phyloP scores from a whole-genome alignment of 1,284 basidiomycete species.

The Malassezia sympodialis region DNA sequence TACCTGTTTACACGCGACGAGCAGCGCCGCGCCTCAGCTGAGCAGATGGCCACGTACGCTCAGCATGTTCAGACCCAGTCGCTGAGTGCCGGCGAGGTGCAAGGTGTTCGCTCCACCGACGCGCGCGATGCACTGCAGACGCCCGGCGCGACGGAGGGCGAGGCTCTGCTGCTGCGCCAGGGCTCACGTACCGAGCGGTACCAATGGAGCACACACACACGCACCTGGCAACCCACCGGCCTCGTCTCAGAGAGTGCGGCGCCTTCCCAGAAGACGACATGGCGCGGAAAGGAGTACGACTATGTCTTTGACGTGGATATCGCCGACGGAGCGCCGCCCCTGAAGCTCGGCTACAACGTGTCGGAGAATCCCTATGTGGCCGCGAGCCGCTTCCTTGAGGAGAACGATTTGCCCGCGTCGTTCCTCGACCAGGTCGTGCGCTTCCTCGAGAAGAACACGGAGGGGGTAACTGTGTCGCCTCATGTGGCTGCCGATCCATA shows the following conservation, averaged over 20 bases:
- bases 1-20: conserved; percentile 72
- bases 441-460: conserved; percentile 87
- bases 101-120: conserved; percentile 53
- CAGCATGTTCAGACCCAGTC: conserved; percentile 34
- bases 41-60: conserved; percentile 50
- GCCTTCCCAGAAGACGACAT: conserved; percentile 71
- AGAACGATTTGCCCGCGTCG: conserved; percentile 68
- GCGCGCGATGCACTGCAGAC: conserved; percentile 60
- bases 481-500: conserved; percentile 68
- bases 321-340: conserved; percentile 76
- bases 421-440: conserved; percentile 84
- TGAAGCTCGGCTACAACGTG: conserved; percentile 84
- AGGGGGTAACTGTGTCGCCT: conserved; percentile 58
- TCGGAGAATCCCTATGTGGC: conserved; percentile 78
- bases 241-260: conserved; percentile 91
- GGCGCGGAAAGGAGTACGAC: conserved; percentile 84
- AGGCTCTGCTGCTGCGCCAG: conserved; percentile 64
- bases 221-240: conserved; percentile 82
- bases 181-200: conserved; percentile 35
- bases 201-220: conserved; percentile 62
- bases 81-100: conserved; percentile 57
- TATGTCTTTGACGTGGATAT: conserved; percentile 98
- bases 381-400: conserved; percentile 76
- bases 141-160: conserved; percentile 75
- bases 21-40: conserved; percentile 63